A percentile compares a stretch with the other conserved stretches of the same genome.
Evolutionary conservation across 306 rosid genomes (phyloP).

Genomic region (Vigna angularis): DNA sequence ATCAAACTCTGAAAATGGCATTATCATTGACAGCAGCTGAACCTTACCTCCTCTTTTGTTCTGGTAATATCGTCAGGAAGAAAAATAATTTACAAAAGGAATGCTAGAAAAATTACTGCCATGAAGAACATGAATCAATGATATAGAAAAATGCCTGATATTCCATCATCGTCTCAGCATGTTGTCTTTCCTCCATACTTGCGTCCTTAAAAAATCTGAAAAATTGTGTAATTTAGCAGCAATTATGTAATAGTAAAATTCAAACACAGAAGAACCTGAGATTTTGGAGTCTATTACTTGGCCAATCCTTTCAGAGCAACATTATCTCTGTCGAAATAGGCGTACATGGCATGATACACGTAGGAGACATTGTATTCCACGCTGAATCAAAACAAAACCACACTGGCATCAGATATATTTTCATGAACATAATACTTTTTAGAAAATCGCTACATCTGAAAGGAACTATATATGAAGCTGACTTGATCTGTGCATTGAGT

Average conservation of each 20-base stretch:
- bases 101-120: background rate
- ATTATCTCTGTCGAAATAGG: constrained; percentile 57
- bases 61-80: constrained; percentile 34
- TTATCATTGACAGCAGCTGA: constrained; percentile 45
- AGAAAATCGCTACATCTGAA: background rate
- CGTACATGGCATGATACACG: constrained; percentile 55
- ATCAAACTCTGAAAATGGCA: constrained; percentile 54
- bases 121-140: background rate
- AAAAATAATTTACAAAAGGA: background rate
- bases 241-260: background rate
- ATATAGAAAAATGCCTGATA: constrained; percentile 45
- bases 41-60: constrained; percentile 55
- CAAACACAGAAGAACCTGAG: background rate
- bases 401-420: background rate
- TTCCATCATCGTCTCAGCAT: constrained; percentile 55
- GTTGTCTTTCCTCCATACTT: constrained; percentile 49
- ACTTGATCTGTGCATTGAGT: constrained; percentile 60
- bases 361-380: constrained; percentile 55
- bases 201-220: constrained; percentile 55
- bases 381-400: constrained; percentile 38
- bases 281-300: constrained; percentile 40
- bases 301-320: constrained; percentile 58
- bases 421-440: background rate
- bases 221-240: background rate
- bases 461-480: constrained; percentile 7